A percentile compares a stretch with the other conserved stretches of the same genome.
These are phyloP conservation scores for Diplogelasinospora grovesii DNA, from an alignment of 495 filamentous ascomycete species.

Conservation along the genomic window DNA sequence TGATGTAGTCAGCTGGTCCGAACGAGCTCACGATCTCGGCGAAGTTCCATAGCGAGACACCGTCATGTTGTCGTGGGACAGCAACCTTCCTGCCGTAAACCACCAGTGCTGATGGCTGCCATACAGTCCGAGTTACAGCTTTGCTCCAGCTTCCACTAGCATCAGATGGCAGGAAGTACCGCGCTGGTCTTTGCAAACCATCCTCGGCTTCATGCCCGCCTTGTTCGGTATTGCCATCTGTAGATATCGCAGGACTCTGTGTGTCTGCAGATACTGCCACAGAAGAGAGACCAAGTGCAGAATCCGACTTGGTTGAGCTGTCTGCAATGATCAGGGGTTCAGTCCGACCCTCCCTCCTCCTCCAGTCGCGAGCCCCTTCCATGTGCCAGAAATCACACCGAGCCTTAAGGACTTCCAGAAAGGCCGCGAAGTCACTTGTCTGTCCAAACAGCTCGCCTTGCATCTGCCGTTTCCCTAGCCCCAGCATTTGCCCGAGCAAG, in stretches of 20 bases:
- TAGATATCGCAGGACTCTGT: too few species aligned
- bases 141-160: slow-evolving; percentile 13
- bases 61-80: slow-evolving; percentile 43
- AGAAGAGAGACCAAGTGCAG: slow-evolving; percentile 2
- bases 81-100: slow-evolving; percentile 55
- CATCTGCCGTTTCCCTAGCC: slow-evolving; percentile 18
- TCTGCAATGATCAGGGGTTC: slow-evolving; percentile 1
- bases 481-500: slow-evolving; percentile 39
- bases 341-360: slow-evolving; percentile 41
- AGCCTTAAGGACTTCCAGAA: slow-evolving; percentile 60
- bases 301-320: slow-evolving; percentile 4
- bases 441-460: slow-evolving; percentile 40
- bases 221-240: not conserved
- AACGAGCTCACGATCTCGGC: slow-evolving; percentile 50
- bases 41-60: slow-evolving; percentile 52
- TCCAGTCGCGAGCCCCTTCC: slow-evolving; percentile 59
- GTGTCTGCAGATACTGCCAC: slow-evolving; percentile 3
- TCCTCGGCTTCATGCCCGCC: not conserved
- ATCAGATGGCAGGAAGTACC: slow-evolving; percentile 27
- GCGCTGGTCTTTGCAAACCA: slow-evolving; percentile 15
- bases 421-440: slow-evolving; percentile 57
- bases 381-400: slow-evolving; percentile 69
- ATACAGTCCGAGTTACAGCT: slow-evolving; percentile 20
- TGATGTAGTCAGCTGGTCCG: slow-evolving; percentile 68
- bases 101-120: slow-evolving; percentile 41